Evolutionary conservation across 257 asterid genomes (phyloP).

Genomic region (Solanum pinnatisectum): DNA sequence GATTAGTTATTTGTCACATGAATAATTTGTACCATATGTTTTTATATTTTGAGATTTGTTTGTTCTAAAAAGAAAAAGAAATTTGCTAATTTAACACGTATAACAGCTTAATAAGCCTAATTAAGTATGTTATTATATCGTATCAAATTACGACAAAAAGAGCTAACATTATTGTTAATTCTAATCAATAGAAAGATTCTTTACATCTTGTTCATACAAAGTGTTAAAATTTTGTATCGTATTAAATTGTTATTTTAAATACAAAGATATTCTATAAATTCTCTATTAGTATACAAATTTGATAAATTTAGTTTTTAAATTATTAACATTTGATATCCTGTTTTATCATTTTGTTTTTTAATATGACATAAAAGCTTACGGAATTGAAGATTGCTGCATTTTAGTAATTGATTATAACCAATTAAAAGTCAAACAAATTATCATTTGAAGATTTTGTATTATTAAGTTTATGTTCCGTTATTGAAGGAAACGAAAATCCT

Average conservation of each 20-base stretch:
- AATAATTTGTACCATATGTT: background rate
- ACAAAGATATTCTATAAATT: background rate
- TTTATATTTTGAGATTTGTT: background rate
- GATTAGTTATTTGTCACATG: background rate
- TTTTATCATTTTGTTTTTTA: background rate
- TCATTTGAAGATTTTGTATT: background rate
- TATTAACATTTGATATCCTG: background rate
- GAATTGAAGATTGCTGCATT: background rate
- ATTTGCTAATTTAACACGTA: background rate
- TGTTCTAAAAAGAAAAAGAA: background rate
- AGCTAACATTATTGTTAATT: background rate
- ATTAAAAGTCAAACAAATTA: background rate
- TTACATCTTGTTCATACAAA: background rate
- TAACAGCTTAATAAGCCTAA: background rate
- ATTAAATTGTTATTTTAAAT: background rate
- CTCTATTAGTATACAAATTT: too few relatives aligned
- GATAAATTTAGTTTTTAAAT: too few relatives aligned
- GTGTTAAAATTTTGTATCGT: background rate
- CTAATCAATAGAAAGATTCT: background rate
- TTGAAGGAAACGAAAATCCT: background rate
- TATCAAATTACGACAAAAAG: background rate
- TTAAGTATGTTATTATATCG: background rate
- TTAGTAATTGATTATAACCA: background rate
- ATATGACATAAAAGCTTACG: background rate
- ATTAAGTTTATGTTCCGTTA: background rate